phyloP scores from a whole-genome alignment of 352 stramenopile genomes.

The Globisporangium abappressorium region DNA sequence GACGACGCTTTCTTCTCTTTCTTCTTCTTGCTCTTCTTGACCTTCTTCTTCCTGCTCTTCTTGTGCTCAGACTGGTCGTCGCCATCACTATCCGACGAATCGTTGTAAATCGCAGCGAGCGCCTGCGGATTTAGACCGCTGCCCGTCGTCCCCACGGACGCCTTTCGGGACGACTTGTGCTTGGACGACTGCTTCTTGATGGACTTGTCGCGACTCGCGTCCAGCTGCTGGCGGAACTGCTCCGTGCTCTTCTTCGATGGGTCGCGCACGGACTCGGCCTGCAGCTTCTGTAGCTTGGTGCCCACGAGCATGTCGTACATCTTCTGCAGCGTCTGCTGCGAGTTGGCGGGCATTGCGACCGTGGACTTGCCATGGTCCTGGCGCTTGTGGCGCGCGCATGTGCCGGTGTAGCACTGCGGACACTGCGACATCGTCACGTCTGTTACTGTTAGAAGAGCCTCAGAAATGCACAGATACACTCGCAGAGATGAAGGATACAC shows the following conservation, averaged over 20 bases:
- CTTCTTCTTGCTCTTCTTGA: constrained; percentile 45
- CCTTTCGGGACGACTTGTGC: constrained; percentile 25
- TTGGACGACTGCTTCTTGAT: constrained; percentile 49
- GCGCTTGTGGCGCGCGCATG: constrained; percentile 51
- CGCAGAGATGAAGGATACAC: neutral
- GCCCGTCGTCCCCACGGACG: constrained; percentile 15
- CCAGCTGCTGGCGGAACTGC: constrained; percentile 61
- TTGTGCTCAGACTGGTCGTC: constrained; percentile 28
- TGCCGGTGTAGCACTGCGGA: constrained; percentile 79
- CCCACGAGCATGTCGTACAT: constrained; percentile 76
- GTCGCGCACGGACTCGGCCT: constrained; percentile 50
- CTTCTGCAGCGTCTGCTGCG: constrained; percentile 66
- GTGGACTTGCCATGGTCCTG: constrained; percentile 68
- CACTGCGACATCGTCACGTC: constrained; percentile 52
- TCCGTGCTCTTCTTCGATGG: constrained; percentile 33
- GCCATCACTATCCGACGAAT: constrained; percentile 26
- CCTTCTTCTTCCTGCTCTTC: constrained; percentile 23
- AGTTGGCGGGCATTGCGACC: constrained; percentile 39
- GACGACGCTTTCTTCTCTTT: constrained; percentile 37
- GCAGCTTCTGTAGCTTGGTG: constrained; percentile 68
- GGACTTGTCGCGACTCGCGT: constrained; percentile 61
- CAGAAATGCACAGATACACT: neutral
- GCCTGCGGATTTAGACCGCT: constrained; percentile 73
- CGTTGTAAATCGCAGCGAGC: constrained; percentile 55
- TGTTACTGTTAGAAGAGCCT: neutral